These are phyloP conservation scores for Venturiaceae sp. DNA, from an alignment of 2,329 filamentous ascomycete genomes.

Conservation along the genomic window DNA sequence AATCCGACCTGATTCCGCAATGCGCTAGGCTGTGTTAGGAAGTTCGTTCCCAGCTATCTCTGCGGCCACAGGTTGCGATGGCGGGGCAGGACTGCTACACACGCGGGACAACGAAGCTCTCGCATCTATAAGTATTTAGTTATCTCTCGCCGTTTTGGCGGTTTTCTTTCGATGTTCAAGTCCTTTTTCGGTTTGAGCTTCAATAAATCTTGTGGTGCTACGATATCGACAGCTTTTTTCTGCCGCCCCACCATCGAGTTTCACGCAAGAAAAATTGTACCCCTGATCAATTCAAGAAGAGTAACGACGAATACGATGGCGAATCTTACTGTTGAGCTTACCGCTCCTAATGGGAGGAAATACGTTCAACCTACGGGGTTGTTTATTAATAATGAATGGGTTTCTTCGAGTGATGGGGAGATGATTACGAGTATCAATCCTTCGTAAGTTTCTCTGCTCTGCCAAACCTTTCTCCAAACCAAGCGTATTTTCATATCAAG, in stretches of 20 bases:
- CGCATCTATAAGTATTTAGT: neutral
- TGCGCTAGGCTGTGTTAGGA: neutral
- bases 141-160: neutral
- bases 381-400: slow-evolving; percentile 77
- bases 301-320: slow-evolving; percentile 27
- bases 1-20: neutral
- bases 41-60: neutral
- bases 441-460: slow-evolving; percentile 41
- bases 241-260: too few species aligned
- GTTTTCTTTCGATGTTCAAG: neutral
- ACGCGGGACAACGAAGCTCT: neutral
- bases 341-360: slow-evolving; percentile 63
- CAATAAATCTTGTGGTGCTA: too few species aligned
- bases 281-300: too few species aligned
- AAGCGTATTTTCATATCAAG: neutral
- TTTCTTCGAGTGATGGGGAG: slow-evolving; percentile 54
- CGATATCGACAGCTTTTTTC: too few species aligned
- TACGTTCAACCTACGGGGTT: slow-evolving; percentile 68
- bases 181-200: too few species aligned
- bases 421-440: slow-evolving; percentile 62
- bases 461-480: neutral
- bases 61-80: too few species aligned
- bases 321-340: slow-evolving; percentile 49
- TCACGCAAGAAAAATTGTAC: too few species aligned
- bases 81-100: neutral